These are phyloP conservation scores for Chaetomiaceae sp. DNA, from an alignment of 2,329 filamentous ascomycete genomes.

Conservation along the genomic window DNA sequence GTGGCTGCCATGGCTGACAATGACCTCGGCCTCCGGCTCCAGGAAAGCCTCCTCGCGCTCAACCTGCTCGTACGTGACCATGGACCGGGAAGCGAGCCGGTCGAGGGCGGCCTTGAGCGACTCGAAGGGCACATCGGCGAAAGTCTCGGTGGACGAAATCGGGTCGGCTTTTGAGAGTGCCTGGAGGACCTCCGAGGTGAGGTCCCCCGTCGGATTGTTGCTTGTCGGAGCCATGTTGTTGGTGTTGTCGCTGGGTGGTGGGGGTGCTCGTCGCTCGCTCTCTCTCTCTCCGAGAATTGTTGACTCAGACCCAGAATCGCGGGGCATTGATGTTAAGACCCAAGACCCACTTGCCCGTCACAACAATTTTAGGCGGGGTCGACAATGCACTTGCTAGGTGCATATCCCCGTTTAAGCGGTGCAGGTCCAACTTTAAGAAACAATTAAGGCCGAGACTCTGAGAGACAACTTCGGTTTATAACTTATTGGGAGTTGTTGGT, in stretches of 20 bases:
- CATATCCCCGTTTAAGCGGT: conserved; percentile 1
- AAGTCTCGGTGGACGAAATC: conserved; percentile 63
- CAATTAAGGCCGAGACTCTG: too few relatives aligned
- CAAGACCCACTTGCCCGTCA: conserved; percentile 14
- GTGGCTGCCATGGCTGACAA: conserved; percentile 71
- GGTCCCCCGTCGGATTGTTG: conserved; percentile 42
- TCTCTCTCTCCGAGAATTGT: conserved; percentile 10
- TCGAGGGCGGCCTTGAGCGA: conserved; percentile 84
- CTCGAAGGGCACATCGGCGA: conserved; percentile 60
- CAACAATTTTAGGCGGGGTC: conserved; percentile 18
- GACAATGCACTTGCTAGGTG: neutral
- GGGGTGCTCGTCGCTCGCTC: too few relatives aligned
- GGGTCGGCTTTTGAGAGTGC: conserved; percentile 59
- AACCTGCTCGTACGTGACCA: conserved; percentile 80
- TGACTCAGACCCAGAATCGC: conserved; percentile 22
- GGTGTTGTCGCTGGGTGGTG: neutral
- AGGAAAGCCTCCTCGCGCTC: conserved; percentile 73
- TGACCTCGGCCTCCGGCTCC: conserved; percentile 68
- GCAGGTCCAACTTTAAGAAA: neutral
- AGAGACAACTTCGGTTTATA: too few relatives aligned
- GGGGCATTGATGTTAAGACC: conserved; percentile 16
- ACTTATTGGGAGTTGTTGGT: too few relatives aligned
- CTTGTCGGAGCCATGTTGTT: conserved; percentile 19
- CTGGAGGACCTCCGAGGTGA: conserved; percentile 61
- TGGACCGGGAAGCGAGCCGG: conserved; percentile 74